These are phyloP conservation scores for Prunus davidiana DNA, from an alignment of 306 rosid species.

Conservation along the genomic window DNA sequence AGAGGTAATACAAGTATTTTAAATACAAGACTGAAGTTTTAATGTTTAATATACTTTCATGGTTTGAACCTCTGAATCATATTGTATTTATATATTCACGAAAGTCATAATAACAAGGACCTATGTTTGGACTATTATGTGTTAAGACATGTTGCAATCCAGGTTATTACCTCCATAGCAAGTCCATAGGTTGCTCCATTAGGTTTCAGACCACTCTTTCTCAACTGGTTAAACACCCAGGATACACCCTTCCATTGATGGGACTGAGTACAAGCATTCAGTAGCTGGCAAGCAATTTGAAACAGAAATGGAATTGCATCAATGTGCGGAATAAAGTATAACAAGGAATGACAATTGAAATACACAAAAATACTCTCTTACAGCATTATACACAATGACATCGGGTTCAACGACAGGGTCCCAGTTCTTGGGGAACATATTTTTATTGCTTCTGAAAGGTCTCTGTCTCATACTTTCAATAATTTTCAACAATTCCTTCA, in stretches of 20 bases:
- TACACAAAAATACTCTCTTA: conserved; percentile 38
- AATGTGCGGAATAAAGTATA: conserved; percentile 18
- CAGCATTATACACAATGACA: conserved; percentile 81
- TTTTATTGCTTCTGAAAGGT: conserved; percentile 44
- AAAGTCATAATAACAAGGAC: background rate
- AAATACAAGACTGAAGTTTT: background rate
- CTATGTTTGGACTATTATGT: conserved; percentile 18
- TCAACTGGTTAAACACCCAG: conserved; percentile 77
- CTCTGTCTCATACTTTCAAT: conserved; percentile 78
- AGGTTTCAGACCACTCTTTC: conserved; percentile 66
- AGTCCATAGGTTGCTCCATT: conserved; percentile 89
- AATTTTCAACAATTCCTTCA: conserved; percentile 67
- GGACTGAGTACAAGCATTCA: conserved; percentile 83
- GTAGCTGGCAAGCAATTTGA: conserved; percentile 50
- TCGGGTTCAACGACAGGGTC: conserved; percentile 81
- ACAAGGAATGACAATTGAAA: conserved; percentile 16
- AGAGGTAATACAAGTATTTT: too few relatives aligned
- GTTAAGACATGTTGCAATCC: conserved; percentile 13
- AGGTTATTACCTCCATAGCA: conserved; percentile 84
- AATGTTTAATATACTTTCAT: background rate
- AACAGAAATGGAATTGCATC: conserved; percentile 17
- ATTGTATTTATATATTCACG: background rate
- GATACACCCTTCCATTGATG: conserved; percentile 81
- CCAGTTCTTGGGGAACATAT: conserved; percentile 56
- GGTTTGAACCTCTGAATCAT: conserved; percentile 5